Conservation (phyloP, 805 yeast genomes). For the Candida awuae region DNA sequence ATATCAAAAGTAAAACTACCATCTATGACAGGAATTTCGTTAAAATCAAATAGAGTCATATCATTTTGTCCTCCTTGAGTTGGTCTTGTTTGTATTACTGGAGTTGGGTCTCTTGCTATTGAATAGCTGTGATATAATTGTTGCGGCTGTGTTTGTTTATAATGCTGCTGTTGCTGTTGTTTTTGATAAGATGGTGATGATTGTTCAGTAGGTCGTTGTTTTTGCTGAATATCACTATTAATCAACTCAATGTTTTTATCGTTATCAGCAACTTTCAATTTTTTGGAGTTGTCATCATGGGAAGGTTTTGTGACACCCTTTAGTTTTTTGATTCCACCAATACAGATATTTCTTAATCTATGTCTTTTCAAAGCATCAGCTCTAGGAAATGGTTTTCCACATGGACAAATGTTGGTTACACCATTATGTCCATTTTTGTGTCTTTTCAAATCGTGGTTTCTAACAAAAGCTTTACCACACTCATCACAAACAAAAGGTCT, state of each 20-base stretch:
- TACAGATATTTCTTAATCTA: conserved; percentile 67
- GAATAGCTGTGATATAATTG: too few relatives aligned
- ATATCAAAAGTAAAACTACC: conserved; percentile 7
- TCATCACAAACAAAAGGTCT: conserved; percentile 77
- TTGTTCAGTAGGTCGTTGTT: background rate
- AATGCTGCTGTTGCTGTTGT: background rate
- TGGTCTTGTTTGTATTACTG: background rate
- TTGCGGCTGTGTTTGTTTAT: background rate
- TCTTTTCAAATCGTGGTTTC: conserved; percentile 90
- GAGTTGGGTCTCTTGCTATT: background rate
- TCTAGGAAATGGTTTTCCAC: conserved; percentile 91
- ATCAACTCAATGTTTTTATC: too few relatives aligned
- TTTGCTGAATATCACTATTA: too few relatives aligned
- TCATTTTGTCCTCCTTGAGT: background rate
- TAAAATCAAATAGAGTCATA: conserved; percentile 3
- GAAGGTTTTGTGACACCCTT: conserved; percentile 19
- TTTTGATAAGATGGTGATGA: background rate
- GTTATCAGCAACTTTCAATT: conserved; percentile 2
- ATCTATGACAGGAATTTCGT: conserved; percentile 6
- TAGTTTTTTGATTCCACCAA: conserved; percentile 52
- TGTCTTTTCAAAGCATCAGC: conserved; percentile 85
- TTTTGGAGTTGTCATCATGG: conserved; percentile 4
- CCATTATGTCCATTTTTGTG: conserved; percentile 83
- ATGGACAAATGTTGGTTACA: conserved; percentile 66
- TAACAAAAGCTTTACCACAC: conserved; percentile 81